Evolutionary conservation across 108 stramenopile genomes (phyloP).

Genomic region (Nitzschia inconspicua): DNA sequence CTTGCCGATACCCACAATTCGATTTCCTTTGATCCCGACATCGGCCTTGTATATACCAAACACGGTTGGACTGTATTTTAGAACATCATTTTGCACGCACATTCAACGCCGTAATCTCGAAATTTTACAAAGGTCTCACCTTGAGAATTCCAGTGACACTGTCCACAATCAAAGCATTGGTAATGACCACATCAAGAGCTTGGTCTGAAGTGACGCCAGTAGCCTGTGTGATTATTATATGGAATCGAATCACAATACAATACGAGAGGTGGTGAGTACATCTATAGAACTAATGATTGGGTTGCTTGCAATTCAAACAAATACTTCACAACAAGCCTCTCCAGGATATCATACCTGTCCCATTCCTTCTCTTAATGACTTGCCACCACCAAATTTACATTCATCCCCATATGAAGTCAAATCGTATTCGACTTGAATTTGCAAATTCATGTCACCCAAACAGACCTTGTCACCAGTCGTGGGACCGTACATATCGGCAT

Average conservation of each 20-base stretch:
- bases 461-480: conserved; percentile 84
- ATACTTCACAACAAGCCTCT: not conserved
- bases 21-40: conserved; percentile 89
- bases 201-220: conserved; percentile 57
- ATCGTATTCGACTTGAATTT: conserved; percentile 78
- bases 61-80: no score
- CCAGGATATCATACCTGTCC: conserved; percentile 60
- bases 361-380: conserved; percentile 97
- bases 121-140: no score
- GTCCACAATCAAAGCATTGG: conserved; percentile 95
- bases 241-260: not conserved
- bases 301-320: not conserved
- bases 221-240: conserved; percentile 77
- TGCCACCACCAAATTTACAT: conserved; percentile 98
- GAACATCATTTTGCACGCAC: no score
- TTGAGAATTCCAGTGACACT: conserved; percentile 63
- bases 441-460: conserved; percentile 89
- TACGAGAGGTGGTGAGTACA: no score
- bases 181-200: conserved; percentile 91
- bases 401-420: conserved; percentile 89
- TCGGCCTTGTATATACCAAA: conserved; percentile 95
- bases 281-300: no score
- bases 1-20: conserved; percentile 95
- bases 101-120: no score
- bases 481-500: conserved; percentile 85